phyloP scores from a whole-genome alignment of 2,329 filamentous ascomycete species.

The Talaromyces funiculosus region DNA sequence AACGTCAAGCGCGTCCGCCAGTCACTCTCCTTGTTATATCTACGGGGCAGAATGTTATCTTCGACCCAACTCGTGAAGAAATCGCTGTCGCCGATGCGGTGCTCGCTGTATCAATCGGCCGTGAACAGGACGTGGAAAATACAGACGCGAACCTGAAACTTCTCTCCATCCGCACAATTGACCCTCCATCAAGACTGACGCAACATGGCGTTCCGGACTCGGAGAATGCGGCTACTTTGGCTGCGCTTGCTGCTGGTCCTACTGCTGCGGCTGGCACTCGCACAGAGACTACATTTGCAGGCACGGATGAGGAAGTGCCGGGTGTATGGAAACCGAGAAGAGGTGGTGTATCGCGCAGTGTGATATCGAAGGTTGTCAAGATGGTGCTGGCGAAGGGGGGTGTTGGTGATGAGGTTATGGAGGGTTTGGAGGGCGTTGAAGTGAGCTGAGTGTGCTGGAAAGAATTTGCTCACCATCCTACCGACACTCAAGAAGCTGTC shows the following conservation, averaged over 20 bases:
- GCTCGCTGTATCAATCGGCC: constrained; percentile 72
- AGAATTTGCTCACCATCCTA: not conserved
- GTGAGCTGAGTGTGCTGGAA: constrained; percentile 46
- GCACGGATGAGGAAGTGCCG: constrained; percentile 49
- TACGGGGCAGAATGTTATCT: constrained; percentile 82
- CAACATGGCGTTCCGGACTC: constrained; percentile 64
- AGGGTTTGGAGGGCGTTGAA: constrained; percentile 66
- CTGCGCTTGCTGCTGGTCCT: constrained; percentile 32
- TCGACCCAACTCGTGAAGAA: constrained; percentile 87
- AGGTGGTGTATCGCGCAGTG: constrained; percentile 70
- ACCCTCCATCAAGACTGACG: constrained; percentile 68
- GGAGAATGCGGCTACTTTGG: constrained; percentile 52
- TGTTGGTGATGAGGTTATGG: constrained; percentile 79
- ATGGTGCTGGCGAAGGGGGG: constrained; percentile 71
- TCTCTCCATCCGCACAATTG: constrained; percentile 65
- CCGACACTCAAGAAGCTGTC: not conserved
- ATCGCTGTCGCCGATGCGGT: constrained; percentile 87
- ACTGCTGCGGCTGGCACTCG: constrained; percentile 38
- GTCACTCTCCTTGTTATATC: constrained; percentile 86
- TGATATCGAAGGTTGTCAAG: constrained; percentile 69
- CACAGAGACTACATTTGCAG: constrained; percentile 45
- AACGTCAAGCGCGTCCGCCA: constrained; percentile 57
- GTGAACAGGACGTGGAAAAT: constrained; percentile 16
- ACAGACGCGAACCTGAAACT: constrained; percentile 45
- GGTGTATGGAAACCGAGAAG: constrained; percentile 82